phyloP scores from a whole-genome alignment of 257 asterid genomes.

The Catharanthus roseus region DNA sequence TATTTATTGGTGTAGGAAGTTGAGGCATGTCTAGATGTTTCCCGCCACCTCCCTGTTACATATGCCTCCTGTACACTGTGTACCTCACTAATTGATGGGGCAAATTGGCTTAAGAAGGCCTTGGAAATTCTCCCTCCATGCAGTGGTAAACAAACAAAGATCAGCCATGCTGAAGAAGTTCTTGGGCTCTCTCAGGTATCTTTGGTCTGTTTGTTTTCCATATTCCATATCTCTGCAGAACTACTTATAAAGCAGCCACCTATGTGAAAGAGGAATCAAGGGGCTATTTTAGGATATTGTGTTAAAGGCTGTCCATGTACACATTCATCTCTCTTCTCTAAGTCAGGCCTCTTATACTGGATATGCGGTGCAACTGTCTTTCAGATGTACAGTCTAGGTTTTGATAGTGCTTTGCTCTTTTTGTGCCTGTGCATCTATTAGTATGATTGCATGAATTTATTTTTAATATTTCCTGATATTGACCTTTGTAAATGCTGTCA shows the following conservation, averaged over 20 bases:
- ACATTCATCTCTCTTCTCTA: neutral
- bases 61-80: conserved; percentile 47
- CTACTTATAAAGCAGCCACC: neutral
- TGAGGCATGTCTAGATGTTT: conserved; percentile 51
- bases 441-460: neutral
- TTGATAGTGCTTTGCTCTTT: neutral
- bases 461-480: neutral
- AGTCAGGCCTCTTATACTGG: neutral
- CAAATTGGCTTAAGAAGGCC: conserved; percentile 65
- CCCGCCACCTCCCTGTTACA: conserved; percentile 39
- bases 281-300: neutral
- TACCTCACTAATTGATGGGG: conserved; percentile 44
- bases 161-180: conserved; percentile 51
- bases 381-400: neutral
- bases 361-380: neutral
- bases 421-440: neutral
- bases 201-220: conserved; percentile 21
- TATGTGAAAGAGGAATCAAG: neutral
- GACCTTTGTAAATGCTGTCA: conserved; percentile 15
- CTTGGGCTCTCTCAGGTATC: conserved; percentile 63
- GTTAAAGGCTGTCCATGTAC: neutral
- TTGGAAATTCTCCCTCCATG: conserved; percentile 51
- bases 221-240: conserved; percentile 12
- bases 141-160: conserved; percentile 33
- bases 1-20: conserved; percentile 49